Conservation (phyloP, 352 stramenopile genomes). For the Pythium utonaiense region DNA sequence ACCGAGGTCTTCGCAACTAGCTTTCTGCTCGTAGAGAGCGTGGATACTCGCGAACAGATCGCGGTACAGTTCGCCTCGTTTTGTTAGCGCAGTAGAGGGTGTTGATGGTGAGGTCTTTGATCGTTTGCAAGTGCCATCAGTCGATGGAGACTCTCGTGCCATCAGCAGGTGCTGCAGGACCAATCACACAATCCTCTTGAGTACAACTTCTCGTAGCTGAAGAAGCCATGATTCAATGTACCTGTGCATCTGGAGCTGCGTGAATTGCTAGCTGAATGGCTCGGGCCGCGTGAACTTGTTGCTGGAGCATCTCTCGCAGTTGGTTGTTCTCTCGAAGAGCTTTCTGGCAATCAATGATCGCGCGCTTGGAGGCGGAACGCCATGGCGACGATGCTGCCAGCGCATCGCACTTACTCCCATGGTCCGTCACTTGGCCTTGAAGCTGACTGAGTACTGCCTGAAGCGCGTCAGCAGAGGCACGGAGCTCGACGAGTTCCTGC, state of each 20-base stretch:
- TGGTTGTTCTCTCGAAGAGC: conserved; percentile 7
- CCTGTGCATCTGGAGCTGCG: not conserved
- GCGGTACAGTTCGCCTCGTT: not conserved
- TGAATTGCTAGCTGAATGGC: conserved; percentile 7
- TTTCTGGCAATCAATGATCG: not conserved
- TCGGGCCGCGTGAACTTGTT: not conserved
- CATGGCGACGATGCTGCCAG: not conserved
- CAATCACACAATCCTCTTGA: too few species aligned
- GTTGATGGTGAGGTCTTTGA: too few species aligned
- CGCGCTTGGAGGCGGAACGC: not conserved
- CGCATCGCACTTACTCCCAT: not conserved
- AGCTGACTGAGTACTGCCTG: conserved; percentile 3
- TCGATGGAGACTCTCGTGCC: too few species aligned
- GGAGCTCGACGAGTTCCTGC: conserved; percentile 12
- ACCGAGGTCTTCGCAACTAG: not conserved
- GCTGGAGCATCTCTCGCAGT: conserved; percentile 10
- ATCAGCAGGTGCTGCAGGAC: too few species aligned
- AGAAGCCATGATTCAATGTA: not conserved
- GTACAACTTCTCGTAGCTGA: too few species aligned
- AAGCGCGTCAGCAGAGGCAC: not conserved
- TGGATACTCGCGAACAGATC: conserved; percentile 17
- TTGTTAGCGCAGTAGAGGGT: not conserved
- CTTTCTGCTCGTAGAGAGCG: conserved; percentile 3
- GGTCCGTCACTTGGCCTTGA: not conserved
- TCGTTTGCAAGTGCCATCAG: too few species aligned